phyloP scores from a whole-genome alignment of 805 yeast genomes.

The Nakazawaea holstii region DNA sequence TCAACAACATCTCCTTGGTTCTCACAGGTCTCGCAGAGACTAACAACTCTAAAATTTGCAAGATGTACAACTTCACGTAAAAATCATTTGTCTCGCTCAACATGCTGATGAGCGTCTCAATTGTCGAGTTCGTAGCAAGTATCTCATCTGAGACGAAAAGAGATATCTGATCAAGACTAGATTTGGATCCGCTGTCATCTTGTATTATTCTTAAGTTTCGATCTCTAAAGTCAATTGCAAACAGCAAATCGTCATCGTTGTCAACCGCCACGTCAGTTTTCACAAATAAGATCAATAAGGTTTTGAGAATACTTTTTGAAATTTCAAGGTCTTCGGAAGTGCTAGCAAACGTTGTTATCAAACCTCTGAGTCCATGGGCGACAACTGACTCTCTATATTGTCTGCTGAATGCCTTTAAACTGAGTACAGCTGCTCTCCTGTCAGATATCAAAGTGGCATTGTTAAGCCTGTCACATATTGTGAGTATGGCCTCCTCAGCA shows the following conservation, averaged over 20 bases:
- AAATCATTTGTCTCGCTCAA: slow-evolving; percentile 50
- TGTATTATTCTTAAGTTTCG: slow-evolving; percentile 61
- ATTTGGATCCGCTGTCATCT: slow-evolving; percentile 46
- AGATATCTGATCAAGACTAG: slow-evolving; percentile 72
- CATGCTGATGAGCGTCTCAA: slow-evolving; percentile 44
- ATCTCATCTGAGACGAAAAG: slow-evolving; percentile 94
- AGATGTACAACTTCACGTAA: slow-evolving; percentile 72
- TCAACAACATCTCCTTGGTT: slow-evolving; percentile 68
- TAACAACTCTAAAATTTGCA: slow-evolving; percentile 81
- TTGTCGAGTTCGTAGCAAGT: slow-evolving; percentile 53
- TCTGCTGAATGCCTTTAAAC: slow-evolving; percentile 82
- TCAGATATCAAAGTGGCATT: slow-evolving; percentile 81
- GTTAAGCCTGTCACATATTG: slow-evolving; percentile 79
- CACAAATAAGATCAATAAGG: slow-evolving; percentile 74
- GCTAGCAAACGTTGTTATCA: slow-evolving; percentile 64
- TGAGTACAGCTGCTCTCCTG: slow-evolving; percentile 85
- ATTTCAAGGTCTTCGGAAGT: slow-evolving; percentile 56
- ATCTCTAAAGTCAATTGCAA: slow-evolving; percentile 35
- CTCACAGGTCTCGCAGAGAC: slow-evolving; percentile 69
- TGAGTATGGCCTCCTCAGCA: slow-evolving; percentile 82
- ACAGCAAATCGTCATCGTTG: slow-evolving; percentile 52
- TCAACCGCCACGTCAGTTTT: slow-evolving; percentile 34
- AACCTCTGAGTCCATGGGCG: slow-evolving; percentile 75
- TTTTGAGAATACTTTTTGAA: slow-evolving; percentile 77
- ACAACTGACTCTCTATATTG: slow-evolving; percentile 88